Evolutionary conservation across 805 yeast genomes (phyloP).

Genomic region (Teunomyces funiuensis): DNA sequence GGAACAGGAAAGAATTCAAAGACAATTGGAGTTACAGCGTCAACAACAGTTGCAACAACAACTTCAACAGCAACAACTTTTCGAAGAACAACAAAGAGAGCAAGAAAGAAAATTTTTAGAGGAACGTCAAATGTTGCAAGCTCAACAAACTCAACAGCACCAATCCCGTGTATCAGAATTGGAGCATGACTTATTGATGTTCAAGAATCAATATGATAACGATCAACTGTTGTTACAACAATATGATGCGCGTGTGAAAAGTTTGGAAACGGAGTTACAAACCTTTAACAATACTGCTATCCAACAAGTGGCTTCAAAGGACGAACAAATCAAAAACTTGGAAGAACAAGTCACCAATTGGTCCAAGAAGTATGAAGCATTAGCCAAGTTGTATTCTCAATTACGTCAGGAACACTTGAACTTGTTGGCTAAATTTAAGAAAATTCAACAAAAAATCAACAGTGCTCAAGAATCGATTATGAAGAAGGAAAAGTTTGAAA

Average conservation of each 20-base stretch:
- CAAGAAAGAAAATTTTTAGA: slow-evolving; percentile 67
- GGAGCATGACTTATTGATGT: slow-evolving; percentile 74
- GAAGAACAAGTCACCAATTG: slow-evolving; percentile 77
- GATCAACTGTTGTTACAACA: slow-evolving; percentile 83
- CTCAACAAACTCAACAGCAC: slow-evolving; percentile 69
- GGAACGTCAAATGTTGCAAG: slow-evolving; percentile 63
- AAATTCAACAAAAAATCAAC: slow-evolving; percentile 81
- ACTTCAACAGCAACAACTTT: slow-evolving; percentile 66
- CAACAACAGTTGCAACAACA: slow-evolving; percentile 68
- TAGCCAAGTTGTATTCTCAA: slow-evolving; percentile 88
- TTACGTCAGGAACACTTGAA: slow-evolving; percentile 88
- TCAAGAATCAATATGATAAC: slow-evolving; percentile 80
- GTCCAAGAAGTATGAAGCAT: slow-evolving; percentile 83
- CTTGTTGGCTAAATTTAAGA: slow-evolving; percentile 72
- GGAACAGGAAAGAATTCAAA: slow-evolving; percentile 60
- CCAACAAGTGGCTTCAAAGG: slow-evolving; percentile 73
- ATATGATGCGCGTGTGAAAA: slow-evolving; percentile 81
- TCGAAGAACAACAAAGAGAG: slow-evolving; percentile 72
- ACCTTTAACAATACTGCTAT: slow-evolving; percentile 63
- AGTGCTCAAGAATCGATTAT: slow-evolving; percentile 87
- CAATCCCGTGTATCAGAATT: slow-evolving; percentile 78
- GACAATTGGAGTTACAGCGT: slow-evolving; percentile 63
- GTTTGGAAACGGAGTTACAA: slow-evolving; percentile 70
- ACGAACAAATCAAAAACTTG: slow-evolving; percentile 62
- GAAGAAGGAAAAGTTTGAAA: slow-evolving; percentile 76